These are phyloP conservation scores for Russula olivacea DNA, from an alignment of 768 basidiomycete species.

Conservation along the genomic window DNA sequence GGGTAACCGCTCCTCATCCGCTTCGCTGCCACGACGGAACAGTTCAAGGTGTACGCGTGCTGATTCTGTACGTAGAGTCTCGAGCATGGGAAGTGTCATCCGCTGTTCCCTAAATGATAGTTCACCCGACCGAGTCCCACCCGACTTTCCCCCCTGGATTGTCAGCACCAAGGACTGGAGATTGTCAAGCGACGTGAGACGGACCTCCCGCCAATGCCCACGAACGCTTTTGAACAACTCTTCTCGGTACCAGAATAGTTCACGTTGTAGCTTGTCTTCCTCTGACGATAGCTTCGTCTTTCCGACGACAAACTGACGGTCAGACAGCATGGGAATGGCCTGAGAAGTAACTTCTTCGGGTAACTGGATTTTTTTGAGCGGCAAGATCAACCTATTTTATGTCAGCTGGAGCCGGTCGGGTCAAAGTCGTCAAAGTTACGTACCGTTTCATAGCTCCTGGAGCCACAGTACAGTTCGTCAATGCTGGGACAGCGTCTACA, in stretches of 20 bases:
- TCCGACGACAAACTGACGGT: constrained; percentile 86
- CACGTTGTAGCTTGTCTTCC: constrained; percentile 61
- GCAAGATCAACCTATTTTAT: constrained; percentile 52
- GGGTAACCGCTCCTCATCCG: constrained; percentile 4
- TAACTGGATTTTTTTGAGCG: constrained; percentile 64
- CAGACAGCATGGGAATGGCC: constrained; percentile 79
- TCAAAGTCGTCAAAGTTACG: constrained; percentile 26
- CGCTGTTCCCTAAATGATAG: constrained; percentile 73
- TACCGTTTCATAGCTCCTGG: constrained; percentile 85
- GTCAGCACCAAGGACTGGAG: neutral
- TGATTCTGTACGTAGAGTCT: constrained; percentile 63
- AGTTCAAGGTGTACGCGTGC: constrained; percentile 47
- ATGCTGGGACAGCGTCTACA: constrained; percentile 38
- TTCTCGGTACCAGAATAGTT: constrained; percentile 96
- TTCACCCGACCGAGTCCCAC: constrained; percentile 68
- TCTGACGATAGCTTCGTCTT: constrained; percentile 55
- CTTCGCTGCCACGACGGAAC: constrained; percentile 22
- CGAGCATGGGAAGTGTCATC: constrained; percentile 74
- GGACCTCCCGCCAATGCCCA: constrained; percentile 83
- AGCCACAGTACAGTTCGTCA: constrained; percentile 58
- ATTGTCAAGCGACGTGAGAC: constrained; percentile 19
- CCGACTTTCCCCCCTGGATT: constrained; percentile 47
- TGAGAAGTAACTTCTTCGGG: constrained; percentile 49
- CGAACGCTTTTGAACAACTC: constrained; percentile 64
- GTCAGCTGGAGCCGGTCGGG: constrained; percentile 2